Conservation (phyloP, 306 rosid genomes). For the Malus fusca region DNA sequence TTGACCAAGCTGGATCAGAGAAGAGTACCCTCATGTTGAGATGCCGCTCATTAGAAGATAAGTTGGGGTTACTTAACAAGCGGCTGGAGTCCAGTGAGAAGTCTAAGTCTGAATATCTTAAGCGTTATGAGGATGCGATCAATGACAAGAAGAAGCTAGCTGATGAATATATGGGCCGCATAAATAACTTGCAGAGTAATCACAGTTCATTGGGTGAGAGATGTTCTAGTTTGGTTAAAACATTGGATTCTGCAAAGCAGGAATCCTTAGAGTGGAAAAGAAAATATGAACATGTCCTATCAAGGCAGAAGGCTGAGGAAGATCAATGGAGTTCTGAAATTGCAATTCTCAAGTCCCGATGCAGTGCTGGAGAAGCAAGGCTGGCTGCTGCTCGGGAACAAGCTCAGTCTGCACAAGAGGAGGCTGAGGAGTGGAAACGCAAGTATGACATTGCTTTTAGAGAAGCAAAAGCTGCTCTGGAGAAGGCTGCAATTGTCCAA, state of each 20-base stretch:
- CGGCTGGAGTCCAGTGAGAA: slow-evolving; percentile 78
- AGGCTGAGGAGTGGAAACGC: slow-evolving; percentile 94
- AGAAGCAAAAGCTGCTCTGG: slow-evolving; percentile 83
- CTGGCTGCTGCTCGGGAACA: slow-evolving; percentile 87
- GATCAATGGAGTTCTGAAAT: slow-evolving; percentile 75
- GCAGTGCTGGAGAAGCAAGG: slow-evolving; percentile 89
- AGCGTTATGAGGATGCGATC: slow-evolving; percentile 77
- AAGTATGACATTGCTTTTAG: slow-evolving; percentile 72
- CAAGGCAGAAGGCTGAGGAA: slow-evolving; percentile 79
- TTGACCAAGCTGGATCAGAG: slow-evolving; percentile 76
- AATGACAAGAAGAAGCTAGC: slow-evolving; percentile 73
- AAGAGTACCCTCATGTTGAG: slow-evolving; percentile 56
- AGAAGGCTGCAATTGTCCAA: slow-evolving; percentile 77
- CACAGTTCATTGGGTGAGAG: slow-evolving; percentile 66
- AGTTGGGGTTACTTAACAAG: slow-evolving; percentile 55
- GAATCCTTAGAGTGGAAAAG: slow-evolving; percentile 82
- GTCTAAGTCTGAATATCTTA: slow-evolving; percentile 69
- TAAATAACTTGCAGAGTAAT: slow-evolving; percentile 67
- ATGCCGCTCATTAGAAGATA: slow-evolving; percentile 70
- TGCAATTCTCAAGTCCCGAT: slow-evolving; percentile 69
- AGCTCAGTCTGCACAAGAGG: slow-evolving; percentile 91
- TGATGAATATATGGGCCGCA: slow-evolving; percentile 83
- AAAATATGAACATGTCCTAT: slow-evolving; percentile 58
- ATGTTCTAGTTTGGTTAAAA: slow-evolving; percentile 51
- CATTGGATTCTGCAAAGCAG: slow-evolving; percentile 68